Base-by-base conservation (phyloP, 768 basidiomycete species). In the Lentinula aciculospora region DNA sequence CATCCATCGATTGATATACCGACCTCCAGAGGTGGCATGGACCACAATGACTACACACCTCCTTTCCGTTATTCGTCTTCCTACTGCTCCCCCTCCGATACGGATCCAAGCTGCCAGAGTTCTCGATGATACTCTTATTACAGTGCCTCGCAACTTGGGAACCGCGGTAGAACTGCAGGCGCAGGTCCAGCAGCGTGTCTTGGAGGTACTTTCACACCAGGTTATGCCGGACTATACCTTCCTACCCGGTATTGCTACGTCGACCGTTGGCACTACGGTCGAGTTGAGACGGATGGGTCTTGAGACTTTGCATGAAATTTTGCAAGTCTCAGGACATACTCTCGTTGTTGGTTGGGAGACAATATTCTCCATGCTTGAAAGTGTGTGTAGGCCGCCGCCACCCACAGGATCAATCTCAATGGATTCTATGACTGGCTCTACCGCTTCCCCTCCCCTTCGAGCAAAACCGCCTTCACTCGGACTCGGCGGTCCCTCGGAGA, bases 301-400 rank as follows among this genome's bases (percentile, higher is more conserved):
- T 53, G 92, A 96, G 64, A 92, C 91, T 0, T 71, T 99, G 9
- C 91, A 94, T 62, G 83, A 90, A 62, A 94, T 99, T 54, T 74
- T 99, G 9, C 92, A 98, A 67, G 84, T 86, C 1, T 91, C 92
- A 0, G 96, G 92, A 0, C 94, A 98, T 69, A 94, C 93, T 0
- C 77, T 99, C 1, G 82, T 94, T 7, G 83, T 89, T 13, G 96
- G 97, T 0, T 99, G 96, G 96, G 87, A 89, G 63, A 88, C 79
- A 0, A 93, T 98, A 63, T 98, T 98, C 69, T 83, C 87, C 62
- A 94, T 98, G 82, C 77, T 99, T 5, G 84, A 85, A 40, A 93
- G 91, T 58, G 92, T 97, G 9, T 98, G 94, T 69, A 81, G 81
- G 49, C 79, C 87, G 1, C 69, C 75, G 0, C 60, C 74, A 1